phyloP scores from a whole-genome alignment of 2,329 filamentous ascomycete genomes.

The Trichoderma koningii region DNA sequence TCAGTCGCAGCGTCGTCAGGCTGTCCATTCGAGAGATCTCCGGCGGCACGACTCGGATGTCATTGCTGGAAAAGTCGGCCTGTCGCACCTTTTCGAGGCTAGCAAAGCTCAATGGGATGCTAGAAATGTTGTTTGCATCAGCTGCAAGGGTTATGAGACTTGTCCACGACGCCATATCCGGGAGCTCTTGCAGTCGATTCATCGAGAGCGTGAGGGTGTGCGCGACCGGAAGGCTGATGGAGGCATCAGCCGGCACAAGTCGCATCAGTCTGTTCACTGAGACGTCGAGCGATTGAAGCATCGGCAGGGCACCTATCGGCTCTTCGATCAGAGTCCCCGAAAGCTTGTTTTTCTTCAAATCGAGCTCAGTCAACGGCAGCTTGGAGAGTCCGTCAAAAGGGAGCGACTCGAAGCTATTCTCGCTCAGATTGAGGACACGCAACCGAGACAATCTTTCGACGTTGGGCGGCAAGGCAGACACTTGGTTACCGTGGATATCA shows the following conservation, averaged over 20 bases:
- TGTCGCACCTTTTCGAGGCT: slow-evolving; percentile 68
- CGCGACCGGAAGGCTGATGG: slow-evolving; percentile 68
- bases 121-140: slow-evolving; percentile 77
- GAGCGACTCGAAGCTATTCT: slow-evolving; percentile 73
- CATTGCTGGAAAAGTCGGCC: slow-evolving; percentile 83
- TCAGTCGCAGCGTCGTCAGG: slow-evolving; percentile 72
- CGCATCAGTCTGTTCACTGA: slow-evolving; percentile 72
- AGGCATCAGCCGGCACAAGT: slow-evolving; percentile 47
- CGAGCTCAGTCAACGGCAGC: slow-evolving; percentile 72
- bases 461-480: slow-evolving; percentile 69
- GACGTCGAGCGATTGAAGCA: slow-evolving; percentile 75
- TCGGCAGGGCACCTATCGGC: slow-evolving; percentile 58
- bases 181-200: slow-evolving; percentile 75
- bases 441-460: slow-evolving; percentile 69
- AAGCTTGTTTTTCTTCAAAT: slow-evolving; percentile 76
- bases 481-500: slow-evolving; percentile 78
- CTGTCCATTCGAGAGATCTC: slow-evolving; percentile 78
- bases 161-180: slow-evolving; percentile 73
- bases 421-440: slow-evolving; percentile 74
- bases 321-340: slow-evolving; percentile 70
- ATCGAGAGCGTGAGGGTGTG: slow-evolving; percentile 75
- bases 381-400: slow-evolving; percentile 69
- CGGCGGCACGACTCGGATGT: slow-evolving; percentile 73
- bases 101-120: slow-evolving; percentile 75
- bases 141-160: slow-evolving; percentile 72